These are phyloP conservation scores for Globisporangium megalacanthum DNA, from an alignment of 352 stramenopile genomes.

Conservation along the genomic window DNA sequence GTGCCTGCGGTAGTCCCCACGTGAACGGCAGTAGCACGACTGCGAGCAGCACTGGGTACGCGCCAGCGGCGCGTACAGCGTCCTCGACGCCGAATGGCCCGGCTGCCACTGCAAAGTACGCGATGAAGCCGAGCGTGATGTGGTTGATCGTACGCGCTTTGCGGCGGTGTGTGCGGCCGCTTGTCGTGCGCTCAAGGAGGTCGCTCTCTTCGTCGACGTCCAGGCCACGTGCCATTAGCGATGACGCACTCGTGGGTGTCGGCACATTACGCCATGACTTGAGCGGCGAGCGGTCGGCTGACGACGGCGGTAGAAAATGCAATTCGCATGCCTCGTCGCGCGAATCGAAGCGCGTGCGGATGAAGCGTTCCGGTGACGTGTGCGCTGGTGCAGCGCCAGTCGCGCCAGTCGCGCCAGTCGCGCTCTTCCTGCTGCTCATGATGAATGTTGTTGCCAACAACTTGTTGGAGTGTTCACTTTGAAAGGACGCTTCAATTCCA, in stretches of 20 bases:
- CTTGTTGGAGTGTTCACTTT: no score
- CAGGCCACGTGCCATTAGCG: slow-evolving; percentile 40
- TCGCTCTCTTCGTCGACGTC: slow-evolving; percentile 17
- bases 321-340: slow-evolving; percentile 39
- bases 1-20: slow-evolving; percentile 75
- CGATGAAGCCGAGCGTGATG: slow-evolving; percentile 78
- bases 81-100: slow-evolving; percentile 79
- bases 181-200: background rate
- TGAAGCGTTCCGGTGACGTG: slow-evolving; percentile 12
- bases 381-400: background rate
- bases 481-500: background rate
- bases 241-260: slow-evolving; percentile 28
- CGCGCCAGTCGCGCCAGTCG: background rate
- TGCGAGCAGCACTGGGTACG: slow-evolving; percentile 64
- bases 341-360: slow-evolving; percentile 67
- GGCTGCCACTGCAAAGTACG: slow-evolving; percentile 76
- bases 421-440: background rate
- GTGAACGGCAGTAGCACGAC: slow-evolving; percentile 73
- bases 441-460: no score
- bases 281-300: slow-evolving; percentile 63
- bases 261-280: slow-evolving; percentile 72
- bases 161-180: slow-evolving; percentile 15
- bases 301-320: slow-evolving; percentile 70
- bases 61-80: slow-evolving; percentile 61
- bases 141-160: slow-evolving; percentile 75